Evolutionary conservation across 2,329 filamentous ascomycete species (phyloP), one percentile per base, ranked within the genome.

Genomic region (Diaporthe citrichinensis): DNA sequence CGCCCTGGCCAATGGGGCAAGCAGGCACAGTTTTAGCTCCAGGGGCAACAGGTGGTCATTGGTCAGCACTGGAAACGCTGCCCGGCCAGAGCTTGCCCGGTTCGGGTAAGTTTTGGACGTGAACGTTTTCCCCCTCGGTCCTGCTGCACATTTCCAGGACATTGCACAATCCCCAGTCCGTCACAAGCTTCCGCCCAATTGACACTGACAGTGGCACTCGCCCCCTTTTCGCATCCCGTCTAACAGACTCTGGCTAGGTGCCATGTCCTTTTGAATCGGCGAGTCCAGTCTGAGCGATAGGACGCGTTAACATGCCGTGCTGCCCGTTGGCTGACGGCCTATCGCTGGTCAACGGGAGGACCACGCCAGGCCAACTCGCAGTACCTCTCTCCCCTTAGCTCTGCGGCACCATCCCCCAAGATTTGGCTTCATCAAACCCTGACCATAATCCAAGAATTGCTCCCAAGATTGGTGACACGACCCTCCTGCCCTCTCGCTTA

Each of bases 401-500:
- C 39, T 51, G 71, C 65, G 59, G 41, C 62, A 61, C 41, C 44
- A 49, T 41, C 28, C n/a, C 65, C 58, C 71, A 73, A 73, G 59
- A 73, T 73, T 73, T 73, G 71, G 49, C 71, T 65, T 73, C 71
- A 73, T 73, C 58, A 73, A 73, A 73, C 71, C 71, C 49, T 55
- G 61, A 73, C 71, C 71, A 65, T 49, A 51, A 12, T 25, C 46
- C 58, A 57, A 46, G 71, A 73, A 73, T 73, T 73, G 23, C 65
- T 28, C 49, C 2, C 65, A 41, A 69, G 49, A 69, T 55, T 69
- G 46, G 34, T 69, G 65, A 41, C 49, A 69, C 65, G 65, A 55
- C n/a, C 65, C 59, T n/a, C n/a, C n/a, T 20, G 3, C n/a, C n/a
- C 62, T 53, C 65, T 68, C 46, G 34, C 65, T 69, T 39, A 34